Evolutionary conservation across 177 flowering plant genomes (phyloP), one percentile per base, ranked within the genome.

Genomic region (Vitis hybrid): DNA sequence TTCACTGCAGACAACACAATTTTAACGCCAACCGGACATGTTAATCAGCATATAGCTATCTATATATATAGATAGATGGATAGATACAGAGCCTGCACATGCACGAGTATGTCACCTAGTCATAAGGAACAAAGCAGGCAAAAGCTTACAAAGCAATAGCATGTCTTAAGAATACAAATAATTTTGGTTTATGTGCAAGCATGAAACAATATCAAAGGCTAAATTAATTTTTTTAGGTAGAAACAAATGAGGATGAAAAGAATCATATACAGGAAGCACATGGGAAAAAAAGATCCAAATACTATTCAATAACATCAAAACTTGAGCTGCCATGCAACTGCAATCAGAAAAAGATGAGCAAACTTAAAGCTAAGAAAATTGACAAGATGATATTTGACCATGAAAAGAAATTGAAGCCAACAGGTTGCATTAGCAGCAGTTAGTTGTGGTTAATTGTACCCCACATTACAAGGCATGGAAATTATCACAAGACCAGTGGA

Each of bases 321-420:
- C 72, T 73, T 63, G 72, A 55, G 62, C 10, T 58, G 19, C 66
- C 45, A 26, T 13, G 34, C 56, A 67, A 26, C 66, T 67, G 62
- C 57, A 60, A 54, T 18, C 21, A 30, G 15, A 7, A 9, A 73
- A 12, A 13, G 48, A 48, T 34, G 18, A 70, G 2, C 26, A 23
- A 23, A 23, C 26, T 23, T 23, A 23, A 23, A 23, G 26, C 26
- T 23, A 23, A 23, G 60, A 11, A 45, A 51, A 69, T 32, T n/a
- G n/a, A 49, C 32, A 58, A n/a, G 15, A 34, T 21, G 49, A 65
- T 15, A 21, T 17, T 8, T 21, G 4, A 19, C 11, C 50, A 63
- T 8, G 21, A 52, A 62, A 69, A 60, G 17, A 26, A 11, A 56
- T n/a, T 13, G 1, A 34, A 45, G 18, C 55, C 7, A 63, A n/a